These are phyloP conservation scores for Volvox africanus DNA, from an alignment of 139 green algal genomes.

Conservation along the genomic window DNA sequence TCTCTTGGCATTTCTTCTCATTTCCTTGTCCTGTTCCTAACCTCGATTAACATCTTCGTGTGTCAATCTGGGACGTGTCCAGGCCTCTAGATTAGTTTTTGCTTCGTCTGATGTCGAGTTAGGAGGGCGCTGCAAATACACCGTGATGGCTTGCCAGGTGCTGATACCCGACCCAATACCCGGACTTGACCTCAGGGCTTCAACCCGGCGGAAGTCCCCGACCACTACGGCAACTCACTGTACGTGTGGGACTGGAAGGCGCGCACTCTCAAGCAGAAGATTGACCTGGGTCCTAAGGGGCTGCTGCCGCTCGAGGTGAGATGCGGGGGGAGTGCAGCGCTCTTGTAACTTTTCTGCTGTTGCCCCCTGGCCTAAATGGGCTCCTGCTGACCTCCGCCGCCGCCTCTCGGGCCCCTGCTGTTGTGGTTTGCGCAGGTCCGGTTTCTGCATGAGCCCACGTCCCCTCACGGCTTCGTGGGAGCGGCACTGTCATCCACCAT, in stretches of 20 bases:
- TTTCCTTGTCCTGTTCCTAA: no score
- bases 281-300: slow-evolving; percentile 81
- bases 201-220: slow-evolving; percentile 68
- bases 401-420: neutral
- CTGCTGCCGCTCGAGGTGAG: slow-evolving; percentile 83
- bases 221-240: slow-evolving; percentile 74
- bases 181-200: slow-evolving; percentile 70
- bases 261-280: slow-evolving; percentile 67
- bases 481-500: slow-evolving; percentile 84
- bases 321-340: no score
- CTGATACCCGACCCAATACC: neutral
- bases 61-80: no score
- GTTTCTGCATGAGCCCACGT: slow-evolving; percentile 85
- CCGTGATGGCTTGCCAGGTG: no score
- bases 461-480: slow-evolving; percentile 78
- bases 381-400: neutral
- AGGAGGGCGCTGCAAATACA: no score
- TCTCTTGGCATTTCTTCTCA: no score
- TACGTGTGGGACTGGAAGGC: slow-evolving; percentile 85
- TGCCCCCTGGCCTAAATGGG: no score
- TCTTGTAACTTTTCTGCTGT: no score
- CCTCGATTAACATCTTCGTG: no score
- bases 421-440: slow-evolving; percentile 56
- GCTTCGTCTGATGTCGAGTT: no score
- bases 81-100: no score